Evolutionary conservation across 768 basidiomycete species (phyloP).

Genomic region (Leucocoprinus sp.): DNA sequence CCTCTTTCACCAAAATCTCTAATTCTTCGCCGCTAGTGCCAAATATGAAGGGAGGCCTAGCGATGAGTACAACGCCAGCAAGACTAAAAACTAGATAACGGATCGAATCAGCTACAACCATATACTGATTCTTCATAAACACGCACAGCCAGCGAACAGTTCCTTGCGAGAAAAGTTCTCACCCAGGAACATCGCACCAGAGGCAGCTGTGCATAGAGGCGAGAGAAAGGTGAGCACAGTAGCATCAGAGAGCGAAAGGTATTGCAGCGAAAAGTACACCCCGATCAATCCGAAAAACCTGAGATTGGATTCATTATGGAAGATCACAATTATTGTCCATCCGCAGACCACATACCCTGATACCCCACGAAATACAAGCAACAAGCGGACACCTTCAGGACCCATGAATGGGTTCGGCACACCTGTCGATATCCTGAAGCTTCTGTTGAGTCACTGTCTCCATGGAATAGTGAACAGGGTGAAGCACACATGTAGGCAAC

Average conservation of each 20-base stretch:
- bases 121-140: not conserved
- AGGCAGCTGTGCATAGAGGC: constrained; percentile 56
- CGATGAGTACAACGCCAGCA: constrained; percentile 72
- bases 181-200: constrained; percentile 52
- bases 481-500: constrained; percentile 13
- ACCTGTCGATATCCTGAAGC: constrained; percentile 27
- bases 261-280: constrained; percentile 64
- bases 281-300: constrained; percentile 71
- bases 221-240: constrained; percentile 69
- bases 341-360: constrained; percentile 40
- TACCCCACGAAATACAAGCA: constrained; percentile 52
- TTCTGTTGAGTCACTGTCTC: constrained; percentile 17
- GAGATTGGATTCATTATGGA: not conserved
- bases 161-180: constrained; percentile 52
- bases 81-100: constrained; percentile 47
- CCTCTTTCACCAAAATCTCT: constrained; percentile 21
- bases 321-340: not conserved
- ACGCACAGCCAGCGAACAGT: constrained; percentile 39
- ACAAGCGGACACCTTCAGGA: constrained; percentile 55
- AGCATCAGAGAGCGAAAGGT: constrained; percentile 72
- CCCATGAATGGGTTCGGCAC: constrained; percentile 54
- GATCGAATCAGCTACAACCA: not conserved
- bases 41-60: constrained; percentile 70
- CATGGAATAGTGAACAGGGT: not conserved
- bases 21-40: constrained; percentile 22